A percentile compares a stretch with the other conserved stretches of the same genome.
Evolutionary conservation across 1,139 yeast genomes (phyloP).

Genomic region (Taphrina populina): DNA sequence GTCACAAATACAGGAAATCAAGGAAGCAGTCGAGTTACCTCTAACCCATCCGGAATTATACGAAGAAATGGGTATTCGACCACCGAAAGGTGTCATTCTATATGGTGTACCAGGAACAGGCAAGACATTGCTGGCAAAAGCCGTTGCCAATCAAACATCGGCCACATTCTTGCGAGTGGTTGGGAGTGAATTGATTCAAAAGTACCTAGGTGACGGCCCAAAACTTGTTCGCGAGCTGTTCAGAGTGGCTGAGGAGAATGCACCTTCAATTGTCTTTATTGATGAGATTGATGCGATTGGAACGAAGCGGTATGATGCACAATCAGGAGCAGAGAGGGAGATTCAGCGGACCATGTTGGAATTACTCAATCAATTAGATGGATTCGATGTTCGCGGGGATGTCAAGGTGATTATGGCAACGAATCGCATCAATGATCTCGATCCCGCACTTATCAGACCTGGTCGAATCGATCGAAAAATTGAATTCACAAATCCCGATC

Average conservation of each 20-base stretch:
- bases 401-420: conserved; percentile 99
- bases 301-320: conserved; percentile 91
- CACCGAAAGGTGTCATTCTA: conserved; percentile 98
- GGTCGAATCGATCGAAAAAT: conserved; percentile 98
- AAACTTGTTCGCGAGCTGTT: conserved; percentile 90
- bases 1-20: conserved; percentile 93
- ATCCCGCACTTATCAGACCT: conserved; percentile 97
- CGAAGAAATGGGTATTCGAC: conserved; percentile 99
- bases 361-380: conserved; percentile 91
- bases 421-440: conserved; percentile 88
- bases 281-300: conserved; percentile 99
- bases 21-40: conserved; percentile 96
- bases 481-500: conserved; percentile 92
- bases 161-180: conserved; percentile 96
- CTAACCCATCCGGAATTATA: conserved; percentile 95
- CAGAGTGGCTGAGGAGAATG: conserved; percentile 95
- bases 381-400: conserved; percentile 97
- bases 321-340: conserved; percentile 97
- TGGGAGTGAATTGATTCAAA: conserved; percentile 95
- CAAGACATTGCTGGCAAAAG: conserved; percentile 92
- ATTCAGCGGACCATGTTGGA: conserved; percentile 99
- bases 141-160: conserved; percentile 96
- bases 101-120: conserved; percentile 99
- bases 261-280: conserved; percentile 95
- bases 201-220: conserved; percentile 97